Evolutionary conservation across 768 basidiomycete species (phyloP).

Genomic region (Hygrophoropsis aurantiaca): DNA sequence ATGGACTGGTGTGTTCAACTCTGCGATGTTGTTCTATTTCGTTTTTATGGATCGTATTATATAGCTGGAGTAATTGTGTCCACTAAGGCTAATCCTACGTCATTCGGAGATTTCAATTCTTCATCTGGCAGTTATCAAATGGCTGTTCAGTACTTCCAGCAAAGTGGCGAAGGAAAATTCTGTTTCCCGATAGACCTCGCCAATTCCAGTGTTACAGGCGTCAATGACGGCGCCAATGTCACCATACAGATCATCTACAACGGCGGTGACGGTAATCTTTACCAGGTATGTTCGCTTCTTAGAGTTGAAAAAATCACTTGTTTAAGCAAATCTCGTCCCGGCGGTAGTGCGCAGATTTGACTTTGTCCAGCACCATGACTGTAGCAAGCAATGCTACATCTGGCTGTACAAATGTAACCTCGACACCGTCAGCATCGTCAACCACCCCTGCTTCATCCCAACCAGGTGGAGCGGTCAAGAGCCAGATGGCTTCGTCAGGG

Average conservation of each 20-base stretch:
- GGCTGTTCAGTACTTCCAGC: conserved; percentile 49
- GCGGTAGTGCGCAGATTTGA: conserved; percentile 75
- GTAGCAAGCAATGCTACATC: conserved; percentile 42
- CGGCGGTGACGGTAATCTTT: conserved; percentile 73
- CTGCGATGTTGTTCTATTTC: not conserved
- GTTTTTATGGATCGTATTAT: conserved; percentile 11
- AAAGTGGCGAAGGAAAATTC: conserved; percentile 55
- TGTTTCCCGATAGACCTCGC: conserved; percentile 71
- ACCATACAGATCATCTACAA: conserved; percentile 69
- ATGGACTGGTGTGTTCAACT: conserved; percentile 52
- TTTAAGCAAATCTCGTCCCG: not conserved
- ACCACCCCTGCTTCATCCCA: conserved; percentile 10
- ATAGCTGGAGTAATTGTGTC: conserved; percentile 57
- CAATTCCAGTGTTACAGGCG: conserved; percentile 47
- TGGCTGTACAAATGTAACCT: conserved; percentile 34
- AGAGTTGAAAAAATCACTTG: not conserved
- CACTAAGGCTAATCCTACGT: conserved; percentile 55
- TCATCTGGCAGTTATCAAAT: conserved; percentile 33
- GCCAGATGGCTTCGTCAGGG: conserved; percentile 4
- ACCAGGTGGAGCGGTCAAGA: conserved; percentile 19
- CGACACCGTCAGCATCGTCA: conserved; percentile 10
- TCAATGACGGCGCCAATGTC: conserved; percentile 66
- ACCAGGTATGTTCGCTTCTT: conserved; percentile 47
- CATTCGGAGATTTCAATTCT: conserved; percentile 61
- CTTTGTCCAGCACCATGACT: conserved; percentile 53